Conservation (phyloP, 2,329 filamentous ascomycete species). For the Pseudocercospora vitis region DNA sequence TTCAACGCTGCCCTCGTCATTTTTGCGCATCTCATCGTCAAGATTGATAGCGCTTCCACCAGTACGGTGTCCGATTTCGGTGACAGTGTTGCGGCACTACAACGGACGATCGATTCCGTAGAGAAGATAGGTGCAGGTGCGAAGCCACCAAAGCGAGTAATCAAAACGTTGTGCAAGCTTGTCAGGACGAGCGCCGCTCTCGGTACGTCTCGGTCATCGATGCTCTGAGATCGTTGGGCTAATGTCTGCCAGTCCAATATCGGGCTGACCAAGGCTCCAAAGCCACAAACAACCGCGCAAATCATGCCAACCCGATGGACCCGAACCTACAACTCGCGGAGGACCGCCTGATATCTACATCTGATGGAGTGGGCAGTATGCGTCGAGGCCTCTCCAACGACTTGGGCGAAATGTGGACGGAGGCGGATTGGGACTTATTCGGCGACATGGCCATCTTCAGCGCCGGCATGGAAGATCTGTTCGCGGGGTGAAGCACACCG, state of each 20-base stretch:
- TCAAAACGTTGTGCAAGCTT: neutral
- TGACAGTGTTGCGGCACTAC: neutral
- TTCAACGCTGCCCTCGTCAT: neutral
- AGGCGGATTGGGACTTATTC: neutral
- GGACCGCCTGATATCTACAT: no score
- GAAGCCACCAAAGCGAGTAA: neutral
- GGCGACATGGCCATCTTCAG: neutral
- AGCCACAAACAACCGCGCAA: no score
- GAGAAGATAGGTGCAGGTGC: slow-evolving; percentile 3
- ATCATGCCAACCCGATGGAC: no score
- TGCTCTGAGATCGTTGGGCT: neutral
- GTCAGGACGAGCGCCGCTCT: neutral
- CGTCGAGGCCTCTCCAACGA: neutral
- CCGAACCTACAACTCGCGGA: no score
- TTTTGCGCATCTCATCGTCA: neutral
- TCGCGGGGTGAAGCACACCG: no score
- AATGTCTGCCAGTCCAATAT: neutral
- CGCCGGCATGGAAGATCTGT: neutral
- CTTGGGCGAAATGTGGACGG: neutral
- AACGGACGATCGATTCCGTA: neutral
- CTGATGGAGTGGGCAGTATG: neutral
- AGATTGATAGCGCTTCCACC: neutral
- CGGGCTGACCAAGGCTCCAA: neutral
- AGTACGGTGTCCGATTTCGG: neutral
- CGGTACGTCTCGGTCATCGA: neutral